Base-by-base conservation (phyloP, 805 yeast genomes). In the Teunomyces stri region DNA sequence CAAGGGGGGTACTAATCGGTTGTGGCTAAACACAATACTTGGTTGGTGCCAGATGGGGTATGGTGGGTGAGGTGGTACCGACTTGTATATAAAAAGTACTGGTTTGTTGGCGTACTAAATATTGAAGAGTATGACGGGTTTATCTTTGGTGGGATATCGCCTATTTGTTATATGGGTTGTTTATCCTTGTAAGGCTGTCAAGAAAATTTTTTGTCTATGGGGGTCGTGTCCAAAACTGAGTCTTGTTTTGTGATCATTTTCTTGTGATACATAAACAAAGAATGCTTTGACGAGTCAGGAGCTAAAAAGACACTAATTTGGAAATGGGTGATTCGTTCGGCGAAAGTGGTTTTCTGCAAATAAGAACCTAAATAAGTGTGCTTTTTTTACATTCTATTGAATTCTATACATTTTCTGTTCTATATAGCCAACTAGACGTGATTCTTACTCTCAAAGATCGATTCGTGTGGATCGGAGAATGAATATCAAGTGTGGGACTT, bases 21-120 rank as follows among this genome's bases (percentile, higher is more conserved):
- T 9, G 13, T 15, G 18, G 9, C 6, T 3, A 12, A 12, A 29
- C 40, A 37, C 40, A 37, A 15, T n/a, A 22, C 16, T 22, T 31
- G 27, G 37, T 11, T 9, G 16, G 28, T 37, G 29, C 40, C 9
- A 37, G 16, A 18, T 21, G 29, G 40, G 15, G 11, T 12, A 31
- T 31, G 34, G 34, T 13, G 10, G 40, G 18, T 37, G 11, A 22
- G 7, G 29, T 13, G 40, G 40, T 37, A 22, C 16, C 28, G 25
- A 37, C 13, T n/a, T 37, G 34, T 31, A 31, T n/a, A 37, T n/a
- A 20, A 22, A 16, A 20, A 37, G 40, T 37, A 37, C 40, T 37
- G 40, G 29, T 20, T 13, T 37, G 40, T 21, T 37, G 40, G 40
- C 40, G 40, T 37, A 37, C 40, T 37, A 37, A 37, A 37, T 37